Evolutionary conservation across 352 stramenopile genomes (phyloP).

Genomic region (Phytopythium helicoides): DNA sequence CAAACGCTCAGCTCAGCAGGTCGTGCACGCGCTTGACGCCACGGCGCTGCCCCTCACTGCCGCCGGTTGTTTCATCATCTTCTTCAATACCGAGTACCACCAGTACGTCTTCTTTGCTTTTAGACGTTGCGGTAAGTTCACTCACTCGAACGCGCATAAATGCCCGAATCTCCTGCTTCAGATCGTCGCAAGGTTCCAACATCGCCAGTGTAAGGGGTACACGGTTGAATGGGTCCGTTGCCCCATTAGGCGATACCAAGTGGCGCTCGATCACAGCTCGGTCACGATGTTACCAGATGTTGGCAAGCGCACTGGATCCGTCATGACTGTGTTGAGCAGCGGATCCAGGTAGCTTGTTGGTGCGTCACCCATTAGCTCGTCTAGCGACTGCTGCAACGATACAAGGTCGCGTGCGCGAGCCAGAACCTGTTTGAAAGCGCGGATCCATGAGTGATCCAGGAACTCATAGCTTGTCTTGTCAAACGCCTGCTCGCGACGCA

Average conservation of each 20-base stretch:
- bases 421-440: slow-evolving; percentile 40
- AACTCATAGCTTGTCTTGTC: slow-evolving; percentile 29
- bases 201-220: slow-evolving; percentile 76
- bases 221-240: slow-evolving; percentile 95
- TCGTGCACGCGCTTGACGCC: slow-evolving; percentile 5
- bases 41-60: not conserved
- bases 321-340: slow-evolving; percentile 94
- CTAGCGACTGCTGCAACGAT: slow-evolving; percentile 51
- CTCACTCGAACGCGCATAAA: slow-evolving; percentile 58
- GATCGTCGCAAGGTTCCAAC: slow-evolving; percentile 46
- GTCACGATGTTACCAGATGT: slow-evolving; percentile 89
- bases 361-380: slow-evolving; percentile 87
- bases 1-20: not conserved
- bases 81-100: slow-evolving; percentile 54
- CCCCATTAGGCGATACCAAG: slow-evolving; percentile 73
- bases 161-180: slow-evolving; percentile 57
- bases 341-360: slow-evolving; percentile 96
- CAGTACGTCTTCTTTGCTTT: slow-evolving; percentile 46
- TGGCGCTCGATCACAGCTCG: slow-evolving; percentile 94
- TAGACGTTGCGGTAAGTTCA: slow-evolving; percentile 24
- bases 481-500: slow-evolving; percentile 15
- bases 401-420: slow-evolving; percentile 56
- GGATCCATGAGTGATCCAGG: slow-evolving; percentile 49
- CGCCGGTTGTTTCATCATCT: slow-evolving; percentile 14
- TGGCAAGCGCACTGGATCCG: slow-evolving; percentile 92